These are phyloP conservation scores for Aureobasidium sp. DNA, from an alignment of 2,329 filamentous ascomycete genomes.

Conservation along the genomic window DNA sequence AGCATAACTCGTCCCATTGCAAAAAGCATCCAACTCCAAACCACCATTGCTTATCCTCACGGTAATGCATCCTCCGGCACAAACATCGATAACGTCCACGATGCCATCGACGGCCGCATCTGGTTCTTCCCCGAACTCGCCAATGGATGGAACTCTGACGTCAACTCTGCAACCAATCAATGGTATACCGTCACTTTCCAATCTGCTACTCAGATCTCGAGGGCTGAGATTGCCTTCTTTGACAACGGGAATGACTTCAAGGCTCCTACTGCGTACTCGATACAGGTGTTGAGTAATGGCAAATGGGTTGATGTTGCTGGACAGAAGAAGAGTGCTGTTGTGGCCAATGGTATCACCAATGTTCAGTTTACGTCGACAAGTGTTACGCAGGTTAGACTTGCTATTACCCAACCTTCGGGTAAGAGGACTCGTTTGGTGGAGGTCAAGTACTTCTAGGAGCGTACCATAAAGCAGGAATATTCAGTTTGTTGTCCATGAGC, in stretches of 20 bases:
- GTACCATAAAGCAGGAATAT: not conserved
- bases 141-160: conserved; percentile 43
- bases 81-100: conserved; percentile 34
- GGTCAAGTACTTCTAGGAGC: conserved; percentile 38
- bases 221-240: conserved; percentile 44
- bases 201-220: conserved; percentile 29
- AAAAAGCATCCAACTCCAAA: conserved; percentile 41
- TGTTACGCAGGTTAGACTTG: conserved; percentile 34
- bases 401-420: conserved; percentile 37
- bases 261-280: conserved; percentile 33
- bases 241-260: conserved; percentile 34
- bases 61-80: conserved; percentile 36
- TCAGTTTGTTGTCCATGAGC: not conserved
- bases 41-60: conserved; percentile 32
- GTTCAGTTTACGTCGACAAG: conserved; percentile 34
- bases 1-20: conserved; percentile 37
- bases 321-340: conserved; percentile 25
- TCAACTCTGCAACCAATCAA: conserved; percentile 33
- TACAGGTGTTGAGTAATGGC: conserved; percentile 32
- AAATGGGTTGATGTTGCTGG: conserved; percentile 35
- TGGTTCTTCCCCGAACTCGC: conserved; percentile 45
- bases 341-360: conserved; percentile 44
- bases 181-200: conserved; percentile 46
- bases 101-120: conserved; percentile 44
- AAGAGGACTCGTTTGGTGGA: conserved; percentile 41